phyloP scores from a whole-genome alignment of 225 moss, liverwort and hornwort genomes.

The Neckera pumila region DNA sequence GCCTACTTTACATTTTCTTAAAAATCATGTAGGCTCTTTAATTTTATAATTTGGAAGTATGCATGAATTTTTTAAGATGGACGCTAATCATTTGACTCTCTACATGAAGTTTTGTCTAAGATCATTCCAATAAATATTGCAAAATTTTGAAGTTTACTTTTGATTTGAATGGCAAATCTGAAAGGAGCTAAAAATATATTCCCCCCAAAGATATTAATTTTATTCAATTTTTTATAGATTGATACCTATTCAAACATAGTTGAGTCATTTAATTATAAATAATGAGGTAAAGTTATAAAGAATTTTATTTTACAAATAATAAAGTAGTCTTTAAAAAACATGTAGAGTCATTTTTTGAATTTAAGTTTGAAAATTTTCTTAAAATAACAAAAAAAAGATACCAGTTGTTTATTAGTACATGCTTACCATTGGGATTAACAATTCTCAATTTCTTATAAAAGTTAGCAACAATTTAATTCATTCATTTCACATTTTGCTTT shows the following conservation, averaged over 20 bases:
- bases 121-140: not conserved
- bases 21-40: too few relatives aligned
- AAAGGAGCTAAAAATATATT: not conserved
- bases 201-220: not conserved
- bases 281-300: too few relatives aligned
- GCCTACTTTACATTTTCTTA: not conserved
- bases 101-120: too few relatives aligned
- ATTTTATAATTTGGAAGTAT: not conserved
- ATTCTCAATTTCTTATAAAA: not conserved
- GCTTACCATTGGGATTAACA: not conserved
- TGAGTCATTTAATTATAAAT: not conserved
- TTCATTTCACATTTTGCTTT: accelerated
- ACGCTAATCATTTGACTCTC: too few relatives aligned
- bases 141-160: not conserved
- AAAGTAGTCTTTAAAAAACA: not conserved
- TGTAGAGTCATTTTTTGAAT: accelerated
- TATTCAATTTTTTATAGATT: not conserved
- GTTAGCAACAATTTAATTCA: accelerated
- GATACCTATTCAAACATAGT: not conserved
- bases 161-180: not conserved
- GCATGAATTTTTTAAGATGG: too few relatives aligned
- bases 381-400: not conserved
- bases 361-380: not conserved
- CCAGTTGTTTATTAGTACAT: not conserved
- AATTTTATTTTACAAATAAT: accelerated